Percentiles rank a stretch among this genome's conserved stretches.
Evolutionary conservation across 2,329 filamentous ascomycete genomes (phyloP).

Genomic region (Nannizziopsis arthrosporioides): DNA sequence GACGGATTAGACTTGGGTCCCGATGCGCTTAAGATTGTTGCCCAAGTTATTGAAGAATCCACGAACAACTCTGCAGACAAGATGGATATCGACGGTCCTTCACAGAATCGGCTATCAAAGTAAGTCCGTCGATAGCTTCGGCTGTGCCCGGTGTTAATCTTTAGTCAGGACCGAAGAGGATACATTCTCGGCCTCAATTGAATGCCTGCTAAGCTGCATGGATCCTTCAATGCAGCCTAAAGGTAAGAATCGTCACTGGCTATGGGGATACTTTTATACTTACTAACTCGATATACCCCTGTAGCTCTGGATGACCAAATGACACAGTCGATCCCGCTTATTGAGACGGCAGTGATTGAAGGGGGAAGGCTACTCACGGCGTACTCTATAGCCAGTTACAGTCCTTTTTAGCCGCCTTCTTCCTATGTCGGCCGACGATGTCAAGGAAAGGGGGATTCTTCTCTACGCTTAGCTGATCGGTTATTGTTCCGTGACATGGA

Average conservation of each 20-base stretch:
- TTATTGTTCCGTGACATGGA: constrained; percentile 27
- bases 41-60: constrained; percentile 48
- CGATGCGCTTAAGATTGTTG: constrained; percentile 54
- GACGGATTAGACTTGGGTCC: constrained; percentile 59
- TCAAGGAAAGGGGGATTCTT: constrained; percentile 19
- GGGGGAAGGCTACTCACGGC: constrained; percentile 27
- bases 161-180: constrained; percentile 21
- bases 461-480: constrained; percentile 22
- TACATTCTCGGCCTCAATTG: constrained; percentile 30
- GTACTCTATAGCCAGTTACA: constrained; percentile 28
- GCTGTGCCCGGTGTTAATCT: neutral
- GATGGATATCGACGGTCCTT: constrained; percentile 55
- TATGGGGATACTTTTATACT: constrained; percentile 13
- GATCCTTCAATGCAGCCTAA: constrained; percentile 19
- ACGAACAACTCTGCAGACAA: constrained; percentile 42
- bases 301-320: constrained; percentile 25
- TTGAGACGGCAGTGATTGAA: constrained; percentile 23
- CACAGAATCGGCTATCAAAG: constrained; percentile 30
- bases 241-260: constrained; percentile 16
- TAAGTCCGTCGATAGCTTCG: constrained; percentile 12
- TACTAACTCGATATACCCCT: constrained; percentile 9
- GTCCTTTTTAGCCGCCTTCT: constrained; percentile 24
- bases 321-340: constrained; percentile 20
- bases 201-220: constrained; percentile 30
- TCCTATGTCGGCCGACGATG: constrained; percentile 16